phyloP scores from a whole-genome alignment of 345 rosid genomes.

The Odontarrhena argentea region DNA sequence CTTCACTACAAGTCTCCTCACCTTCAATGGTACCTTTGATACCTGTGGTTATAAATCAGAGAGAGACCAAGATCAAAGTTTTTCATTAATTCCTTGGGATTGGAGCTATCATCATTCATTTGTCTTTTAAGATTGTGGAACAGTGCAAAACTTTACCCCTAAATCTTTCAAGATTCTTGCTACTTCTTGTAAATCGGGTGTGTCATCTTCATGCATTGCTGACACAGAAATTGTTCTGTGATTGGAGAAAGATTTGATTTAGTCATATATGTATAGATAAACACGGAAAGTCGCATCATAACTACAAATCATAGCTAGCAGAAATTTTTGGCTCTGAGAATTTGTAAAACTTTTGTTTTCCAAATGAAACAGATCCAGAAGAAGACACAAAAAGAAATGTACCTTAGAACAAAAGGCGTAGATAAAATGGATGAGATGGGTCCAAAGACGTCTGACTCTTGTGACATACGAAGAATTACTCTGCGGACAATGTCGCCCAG shows the following conservation, averaged over 20 bases:
- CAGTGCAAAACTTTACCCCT: constrained; percentile 47
- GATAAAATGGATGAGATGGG: constrained; percentile 62
- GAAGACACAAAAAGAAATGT: constrained; percentile 23
- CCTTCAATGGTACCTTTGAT: constrained; percentile 60
- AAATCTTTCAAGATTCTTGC: constrained; percentile 67
- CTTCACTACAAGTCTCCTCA: constrained; percentile 67
- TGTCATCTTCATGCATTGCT: constrained; percentile 84
- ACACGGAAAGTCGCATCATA: neutral
- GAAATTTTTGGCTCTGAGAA: neutral
- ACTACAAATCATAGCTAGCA: neutral
- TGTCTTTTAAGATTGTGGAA: neutral
- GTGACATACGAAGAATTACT: constrained; percentile 74
- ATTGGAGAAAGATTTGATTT: constrained; percentile 1
- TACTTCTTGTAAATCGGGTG: constrained; percentile 69
- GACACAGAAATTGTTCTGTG: constrained; percentile 65
- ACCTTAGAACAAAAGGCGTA: constrained; percentile 68
- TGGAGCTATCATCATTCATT: constrained; percentile 1
- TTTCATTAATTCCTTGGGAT: constrained; percentile 7
- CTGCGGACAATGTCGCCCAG: constrained; percentile 92
- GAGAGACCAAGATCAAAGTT: neutral
- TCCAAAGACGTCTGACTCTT: constrained; percentile 70
- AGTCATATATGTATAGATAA: constrained; percentile 7
- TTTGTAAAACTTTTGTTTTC: neutral
- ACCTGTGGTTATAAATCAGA: constrained; percentile 47
- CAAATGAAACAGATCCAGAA: neutral